These are phyloP conservation scores for Paecilomyces formosus DNA, from an alignment of 2,329 filamentous ascomycete species.

Conservation along the genomic window DNA sequence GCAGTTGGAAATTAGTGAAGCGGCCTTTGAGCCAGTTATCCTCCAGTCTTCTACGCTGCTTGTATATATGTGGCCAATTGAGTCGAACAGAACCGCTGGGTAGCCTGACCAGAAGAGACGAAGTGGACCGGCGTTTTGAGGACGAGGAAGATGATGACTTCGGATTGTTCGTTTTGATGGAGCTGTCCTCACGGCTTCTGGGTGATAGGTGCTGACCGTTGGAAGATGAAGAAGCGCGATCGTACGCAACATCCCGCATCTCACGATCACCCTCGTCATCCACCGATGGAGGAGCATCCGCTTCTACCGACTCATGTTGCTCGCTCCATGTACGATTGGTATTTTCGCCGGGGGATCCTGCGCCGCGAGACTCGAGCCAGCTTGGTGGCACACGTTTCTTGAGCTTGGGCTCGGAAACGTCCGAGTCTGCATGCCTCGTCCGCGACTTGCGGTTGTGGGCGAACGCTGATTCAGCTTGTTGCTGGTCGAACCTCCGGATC, in stretches of 20 bases:
- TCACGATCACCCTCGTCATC: slow-evolving; percentile 35
- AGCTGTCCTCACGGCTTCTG: slow-evolving; percentile 10
- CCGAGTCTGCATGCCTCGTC: slow-evolving; percentile 39
- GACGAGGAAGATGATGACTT: neutral
- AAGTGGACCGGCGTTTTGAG: slow-evolving; percentile 2
- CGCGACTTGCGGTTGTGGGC: slow-evolving; percentile 40
- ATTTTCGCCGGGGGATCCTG: slow-evolving; percentile 8
- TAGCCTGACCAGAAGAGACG: slow-evolving; percentile 24
- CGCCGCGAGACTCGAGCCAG: slow-evolving; percentile 34
- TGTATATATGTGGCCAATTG: slow-evolving; percentile 92
- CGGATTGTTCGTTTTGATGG: neutral
- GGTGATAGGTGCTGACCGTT: slow-evolving; percentile 10
- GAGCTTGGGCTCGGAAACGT: slow-evolving; percentile 42
- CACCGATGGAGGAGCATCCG: slow-evolving; percentile 21
- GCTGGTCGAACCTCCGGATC: slow-evolving; percentile 59
- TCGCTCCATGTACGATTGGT: slow-evolving; percentile 31
- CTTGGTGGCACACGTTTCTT: slow-evolving; percentile 46
- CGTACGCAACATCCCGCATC: slow-evolving; percentile 32
- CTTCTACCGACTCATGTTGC: slow-evolving; percentile 42
- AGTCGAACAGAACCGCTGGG: slow-evolving; percentile 46
- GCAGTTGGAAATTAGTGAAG: slow-evolving; percentile 81
- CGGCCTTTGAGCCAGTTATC: slow-evolving; percentile 83
- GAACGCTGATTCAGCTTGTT: slow-evolving; percentile 30
- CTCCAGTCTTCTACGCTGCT: slow-evolving; percentile 75
- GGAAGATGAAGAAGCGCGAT: slow-evolving; percentile 11